Evolutionary conservation across 1,284 basidiomycete genomes (phyloP).

Genomic region (Heliocybe sulcata): DNA sequence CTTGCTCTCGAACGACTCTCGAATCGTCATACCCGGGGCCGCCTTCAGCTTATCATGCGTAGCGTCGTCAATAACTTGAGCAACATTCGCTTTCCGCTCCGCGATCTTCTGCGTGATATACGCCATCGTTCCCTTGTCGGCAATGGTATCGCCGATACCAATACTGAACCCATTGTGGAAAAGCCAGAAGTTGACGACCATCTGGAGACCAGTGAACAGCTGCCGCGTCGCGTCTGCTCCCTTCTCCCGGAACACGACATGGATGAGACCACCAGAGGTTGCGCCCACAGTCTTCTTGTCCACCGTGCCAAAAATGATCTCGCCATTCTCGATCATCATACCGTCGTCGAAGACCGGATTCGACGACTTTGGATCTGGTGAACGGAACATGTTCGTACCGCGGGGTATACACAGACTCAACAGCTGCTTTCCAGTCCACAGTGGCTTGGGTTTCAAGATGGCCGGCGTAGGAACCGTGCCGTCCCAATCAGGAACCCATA

Average conservation of each 20-base stretch:
- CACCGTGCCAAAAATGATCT: conserved; percentile 92
- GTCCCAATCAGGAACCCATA: conserved; percentile 98
- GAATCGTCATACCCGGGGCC: conserved; percentile 96
- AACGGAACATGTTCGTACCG: conserved; percentile 90
- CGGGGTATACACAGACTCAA: conserved; percentile 90
- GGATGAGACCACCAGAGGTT: conserved; percentile 89
- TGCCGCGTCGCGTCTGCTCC: conserved; percentile 90
- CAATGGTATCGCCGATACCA: conserved; percentile 98
- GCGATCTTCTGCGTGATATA: conserved; percentile 83
- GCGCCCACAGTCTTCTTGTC: conserved; percentile 99
- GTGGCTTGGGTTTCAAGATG: conserved; percentile 93
- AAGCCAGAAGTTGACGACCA: conserved; percentile 97
- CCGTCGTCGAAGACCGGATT: conserved; percentile 90
- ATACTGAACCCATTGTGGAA: conserved; percentile 99
- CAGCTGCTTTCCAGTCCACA: conserved; percentile 99
- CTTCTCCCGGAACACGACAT: conserved; percentile 97
- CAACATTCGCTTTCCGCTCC: conserved; percentile 74
- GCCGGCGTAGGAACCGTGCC: conserved; percentile 89
- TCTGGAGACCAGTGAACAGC: conserved; percentile 92
- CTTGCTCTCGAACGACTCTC: conserved; percentile 94
- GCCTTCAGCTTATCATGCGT: conserved; percentile 82
- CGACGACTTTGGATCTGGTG: conserved; percentile 73
- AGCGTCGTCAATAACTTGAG: conserved; percentile 68
- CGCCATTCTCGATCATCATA: conserved; percentile 96
- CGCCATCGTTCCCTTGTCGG: conserved; percentile 84